These are phyloP conservation scores for Trichocladium uniseriatum DNA, from an alignment of 495 filamentous ascomycete species.

Conservation along the genomic window DNA sequence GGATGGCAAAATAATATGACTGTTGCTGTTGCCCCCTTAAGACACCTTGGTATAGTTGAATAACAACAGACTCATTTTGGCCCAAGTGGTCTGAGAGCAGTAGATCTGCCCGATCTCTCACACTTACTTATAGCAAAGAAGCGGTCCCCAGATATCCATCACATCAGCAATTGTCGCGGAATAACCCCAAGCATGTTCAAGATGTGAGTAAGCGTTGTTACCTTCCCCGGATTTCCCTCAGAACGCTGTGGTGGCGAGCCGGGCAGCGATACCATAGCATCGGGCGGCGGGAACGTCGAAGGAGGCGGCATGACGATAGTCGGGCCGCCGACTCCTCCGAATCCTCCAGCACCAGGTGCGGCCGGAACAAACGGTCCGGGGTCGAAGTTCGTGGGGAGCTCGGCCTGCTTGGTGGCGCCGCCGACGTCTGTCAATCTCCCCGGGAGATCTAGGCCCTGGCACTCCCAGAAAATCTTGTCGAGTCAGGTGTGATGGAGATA, in stretches of 20 bases:
- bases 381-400: no score
- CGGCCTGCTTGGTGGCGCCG: constrained; percentile 16
- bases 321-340: background rate
- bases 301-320: background rate
- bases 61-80: no score
- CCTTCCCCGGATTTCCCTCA: constrained; percentile 9
- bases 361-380: no score
- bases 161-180: constrained; percentile 13
- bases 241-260: background rate
- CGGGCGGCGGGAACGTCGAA: background rate
- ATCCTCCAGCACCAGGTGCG: background rate
- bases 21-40: no score
- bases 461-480: constrained; percentile 62
- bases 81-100: no score
- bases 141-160: constrained; percentile 8
- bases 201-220: constrained; percentile 11
- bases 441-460: constrained; percentile 44
- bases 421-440: constrained; percentile 27
- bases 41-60: no score
- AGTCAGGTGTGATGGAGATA: constrained; percentile 63
- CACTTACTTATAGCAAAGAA: constrained; percentile 18
- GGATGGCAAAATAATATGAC: no score
- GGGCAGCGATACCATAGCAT: background rate
- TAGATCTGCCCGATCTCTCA: no score
- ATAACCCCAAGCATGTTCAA: constrained; percentile 15